Evolutionary conservation across 495 filamentous ascomycete species (phyloP).

Genomic region (Xylaria venustula): DNA sequence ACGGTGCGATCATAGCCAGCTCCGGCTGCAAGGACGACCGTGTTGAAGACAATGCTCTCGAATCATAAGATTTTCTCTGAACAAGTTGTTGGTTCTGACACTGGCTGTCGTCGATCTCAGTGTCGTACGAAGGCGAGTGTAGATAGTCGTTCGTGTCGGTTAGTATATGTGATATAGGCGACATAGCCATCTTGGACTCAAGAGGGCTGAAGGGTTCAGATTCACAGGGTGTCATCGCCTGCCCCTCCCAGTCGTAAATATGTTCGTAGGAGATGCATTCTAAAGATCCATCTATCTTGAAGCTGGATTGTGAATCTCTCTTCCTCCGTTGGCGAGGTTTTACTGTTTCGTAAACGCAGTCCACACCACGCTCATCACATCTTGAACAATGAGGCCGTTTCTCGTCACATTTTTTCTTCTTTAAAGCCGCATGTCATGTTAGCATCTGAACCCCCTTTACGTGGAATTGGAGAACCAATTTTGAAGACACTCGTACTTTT

Average conservation of each 20-base stretch:
- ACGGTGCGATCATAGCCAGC: conserved; percentile 49
- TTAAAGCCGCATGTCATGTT: conserved; percentile 5
- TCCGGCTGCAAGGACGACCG: conserved; percentile 34
- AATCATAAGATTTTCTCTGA: conserved; percentile 15
- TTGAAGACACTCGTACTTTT: conserved; percentile 33
- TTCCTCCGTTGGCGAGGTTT: conserved; percentile 57
- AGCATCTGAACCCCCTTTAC: conserved; percentile 10
- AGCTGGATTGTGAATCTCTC: conserved; percentile 28
- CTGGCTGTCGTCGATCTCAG: conserved; percentile 6
- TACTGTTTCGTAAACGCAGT: conserved; percentile 57
- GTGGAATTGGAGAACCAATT: background rate
- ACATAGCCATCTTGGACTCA: conserved; percentile 23
- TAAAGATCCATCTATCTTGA: conserved; percentile 2
- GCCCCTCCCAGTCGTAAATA: conserved; percentile 17
- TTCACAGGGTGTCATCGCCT: conserved; percentile 13
- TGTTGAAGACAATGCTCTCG: conserved; percentile 19
- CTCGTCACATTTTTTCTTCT: conserved; percentile 70
- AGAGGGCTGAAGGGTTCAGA: conserved; percentile 29
- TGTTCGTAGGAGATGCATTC: background rate
- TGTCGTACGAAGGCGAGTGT: conserved; percentile 15
- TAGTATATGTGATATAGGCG: conserved; percentile 6
- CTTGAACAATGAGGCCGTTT: conserved; percentile 56
- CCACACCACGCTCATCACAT: conserved; percentile 51
- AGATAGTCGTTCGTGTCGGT: background rate
- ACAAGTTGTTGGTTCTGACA: conserved; percentile 14